Conservation (phyloP, 805 yeast species). For the Lachancea dasiensis region DNA sequence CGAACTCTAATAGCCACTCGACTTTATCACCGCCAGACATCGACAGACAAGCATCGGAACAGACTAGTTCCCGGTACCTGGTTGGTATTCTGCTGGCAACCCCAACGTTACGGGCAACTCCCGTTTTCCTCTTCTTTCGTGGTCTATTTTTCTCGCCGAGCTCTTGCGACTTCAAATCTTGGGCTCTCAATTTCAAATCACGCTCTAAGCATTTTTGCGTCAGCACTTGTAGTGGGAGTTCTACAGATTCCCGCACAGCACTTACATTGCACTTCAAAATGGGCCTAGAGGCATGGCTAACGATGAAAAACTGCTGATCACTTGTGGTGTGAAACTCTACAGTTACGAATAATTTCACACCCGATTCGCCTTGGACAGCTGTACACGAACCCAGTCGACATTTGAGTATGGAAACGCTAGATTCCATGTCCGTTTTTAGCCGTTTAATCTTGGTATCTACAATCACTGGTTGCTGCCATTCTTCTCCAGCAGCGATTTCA, state of each 20-base stretch:
- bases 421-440: conserved; percentile 3
- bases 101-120: neutral
- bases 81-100: conserved; percentile 3
- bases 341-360: neutral
- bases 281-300: conserved; percentile 2
- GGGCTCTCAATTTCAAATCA: neutral
- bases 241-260: neutral
- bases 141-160: neutral
- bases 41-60: conserved; percentile 7
- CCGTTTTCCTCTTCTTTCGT: conserved; percentile 5
- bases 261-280: conserved; percentile 8
- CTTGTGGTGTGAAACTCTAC: conserved; percentile 3
- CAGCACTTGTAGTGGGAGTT: conserved; percentile 5
- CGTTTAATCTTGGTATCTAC: neutral
- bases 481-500: neutral
- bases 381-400: neutral
- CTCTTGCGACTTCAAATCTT: neutral
- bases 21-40: too few relatives aligned
- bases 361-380: neutral
- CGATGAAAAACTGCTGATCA: conserved; percentile 3
- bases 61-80: conserved; percentile 5
- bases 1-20: conserved; percentile 7
- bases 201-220: conserved; percentile 8
- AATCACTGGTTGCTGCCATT: neutral
- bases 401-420: neutral